These are phyloP conservation scores for Pseudocercospora pini-densiflorae DNA, from an alignment of 2,329 filamentous ascomycete genomes.

Conservation along the genomic window DNA sequence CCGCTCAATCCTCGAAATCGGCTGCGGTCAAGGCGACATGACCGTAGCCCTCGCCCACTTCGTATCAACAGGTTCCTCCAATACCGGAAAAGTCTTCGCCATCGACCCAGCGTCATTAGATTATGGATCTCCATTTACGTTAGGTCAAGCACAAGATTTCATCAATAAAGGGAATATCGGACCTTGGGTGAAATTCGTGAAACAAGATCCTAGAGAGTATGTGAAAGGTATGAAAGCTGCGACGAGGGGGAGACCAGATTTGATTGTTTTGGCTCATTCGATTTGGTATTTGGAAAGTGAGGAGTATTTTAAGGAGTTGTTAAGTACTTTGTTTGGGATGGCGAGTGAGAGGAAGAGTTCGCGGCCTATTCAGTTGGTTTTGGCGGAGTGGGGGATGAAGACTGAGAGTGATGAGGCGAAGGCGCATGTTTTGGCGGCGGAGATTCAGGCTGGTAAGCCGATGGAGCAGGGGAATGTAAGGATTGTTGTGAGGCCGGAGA, in stretches of 20 bases:
- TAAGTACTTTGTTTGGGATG: not conserved
- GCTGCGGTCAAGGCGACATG: constrained; percentile 64
- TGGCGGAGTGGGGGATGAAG: constrained; percentile 22
- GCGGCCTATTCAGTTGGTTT: constrained; percentile 4
- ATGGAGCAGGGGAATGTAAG: constrained; percentile 54
- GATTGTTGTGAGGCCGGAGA: constrained; percentile 49
- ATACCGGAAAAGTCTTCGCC: constrained; percentile 17
- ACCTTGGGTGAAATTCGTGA: constrained; percentile 13
- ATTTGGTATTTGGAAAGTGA: constrained; percentile 19
- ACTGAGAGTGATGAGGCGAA: constrained; percentile 35
- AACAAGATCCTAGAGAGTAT: constrained; percentile 14
- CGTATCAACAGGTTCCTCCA: constrained; percentile 51
- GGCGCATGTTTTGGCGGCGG: constrained; percentile 58
- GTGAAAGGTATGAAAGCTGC: not conserved
- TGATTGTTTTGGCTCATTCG: constrained; percentile 21
- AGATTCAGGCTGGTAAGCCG: constrained; percentile 51
- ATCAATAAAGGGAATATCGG: constrained; percentile 7
- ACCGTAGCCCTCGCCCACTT: constrained; percentile 57
- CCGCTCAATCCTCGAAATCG: constrained; percentile 59
- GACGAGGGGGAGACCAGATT: constrained; percentile 5
- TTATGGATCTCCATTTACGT: constrained; percentile 18
- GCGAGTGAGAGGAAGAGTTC: not conserved
- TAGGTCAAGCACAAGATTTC: constrained; percentile 12
- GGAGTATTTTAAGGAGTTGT: constrained; percentile 4
- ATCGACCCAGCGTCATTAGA: constrained; percentile 18